Evolutionary conservation across 176 grass and related monocot species (phyloP).

Genomic region (Oryza meyeriana): DNA sequence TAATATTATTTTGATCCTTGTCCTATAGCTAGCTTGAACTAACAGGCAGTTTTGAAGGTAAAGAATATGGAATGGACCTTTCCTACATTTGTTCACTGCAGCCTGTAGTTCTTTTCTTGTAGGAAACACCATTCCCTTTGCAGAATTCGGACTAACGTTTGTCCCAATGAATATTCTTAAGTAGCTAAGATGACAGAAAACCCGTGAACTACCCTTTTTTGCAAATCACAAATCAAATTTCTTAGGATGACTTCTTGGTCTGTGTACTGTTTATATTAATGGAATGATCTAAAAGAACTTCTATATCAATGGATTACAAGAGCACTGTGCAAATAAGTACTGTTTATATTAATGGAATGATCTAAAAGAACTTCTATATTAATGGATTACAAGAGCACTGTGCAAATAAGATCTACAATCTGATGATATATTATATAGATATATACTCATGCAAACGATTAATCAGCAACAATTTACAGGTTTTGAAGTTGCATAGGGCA

Average conservation of each 20-base stretch:
- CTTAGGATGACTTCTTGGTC: neutral
- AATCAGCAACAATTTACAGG: neutral
- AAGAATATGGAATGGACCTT: neutral
- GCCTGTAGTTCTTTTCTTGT: neutral
- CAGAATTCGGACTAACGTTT: neutral
- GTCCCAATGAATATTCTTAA: neutral
- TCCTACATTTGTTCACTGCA: neutral
- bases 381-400: neutral
- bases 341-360: too few species aligned
- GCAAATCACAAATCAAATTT: neutral
- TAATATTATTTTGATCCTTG: slow-evolving; percentile 36
- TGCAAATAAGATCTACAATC: neutral
- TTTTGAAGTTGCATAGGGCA: neutral
- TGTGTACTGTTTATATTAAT: neutral
- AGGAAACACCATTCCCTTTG: neutral
- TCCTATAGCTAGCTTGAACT: slow-evolving; percentile 30
- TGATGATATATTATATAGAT: neutral
- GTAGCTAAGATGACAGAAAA: neutral
- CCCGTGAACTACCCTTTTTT: neutral
- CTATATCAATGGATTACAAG: neutral
- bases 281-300: too few species aligned
- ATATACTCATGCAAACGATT: neutral
- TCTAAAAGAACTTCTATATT: too few species aligned
- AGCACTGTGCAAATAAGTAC: neutral
- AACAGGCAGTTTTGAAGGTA: neutral